Conservation (phyloP, 2,329 filamentous ascomycete species). For the Colletotrichum kahawae region DNA sequence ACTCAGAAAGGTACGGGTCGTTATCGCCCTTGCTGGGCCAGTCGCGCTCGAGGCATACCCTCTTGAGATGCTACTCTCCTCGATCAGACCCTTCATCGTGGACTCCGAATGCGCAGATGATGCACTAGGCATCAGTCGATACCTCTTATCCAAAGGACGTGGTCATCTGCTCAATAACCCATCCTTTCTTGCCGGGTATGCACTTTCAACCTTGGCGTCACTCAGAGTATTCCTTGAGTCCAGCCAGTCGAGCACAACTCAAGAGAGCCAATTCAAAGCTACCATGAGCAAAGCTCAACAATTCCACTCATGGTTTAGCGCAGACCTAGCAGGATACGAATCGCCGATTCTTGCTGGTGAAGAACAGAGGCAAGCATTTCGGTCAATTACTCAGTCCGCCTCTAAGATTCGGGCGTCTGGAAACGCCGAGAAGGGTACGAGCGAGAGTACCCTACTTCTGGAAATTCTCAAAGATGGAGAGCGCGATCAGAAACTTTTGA, state of each 20-base stretch:
- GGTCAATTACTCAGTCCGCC: conserved; percentile 71
- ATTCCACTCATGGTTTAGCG: conserved; percentile 81
- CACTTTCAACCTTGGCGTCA: conserved; percentile 79
- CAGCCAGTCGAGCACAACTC: conserved; percentile 78
- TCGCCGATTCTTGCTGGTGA: conserved; percentile 56
- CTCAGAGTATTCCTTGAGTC: conserved; percentile 77
- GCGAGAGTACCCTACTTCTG: conserved; percentile 82
- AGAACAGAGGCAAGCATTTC: conserved; percentile 62
- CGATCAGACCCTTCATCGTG: conserved; percentile 77
- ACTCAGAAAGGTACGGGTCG: conserved; percentile 81
- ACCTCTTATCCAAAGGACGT: conserved; percentile 74
- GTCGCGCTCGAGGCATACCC: conserved; percentile 80
- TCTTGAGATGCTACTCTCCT: conserved; percentile 87
- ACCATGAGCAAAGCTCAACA: conserved; percentile 76
- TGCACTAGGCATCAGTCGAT: conserved; percentile 83
- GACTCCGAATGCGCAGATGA: conserved; percentile 91
- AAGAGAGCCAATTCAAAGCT: conserved; percentile 80
- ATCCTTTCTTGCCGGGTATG: conserved; percentile 81
- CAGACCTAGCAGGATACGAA: conserved; percentile 69
- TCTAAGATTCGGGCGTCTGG: conserved; percentile 70
- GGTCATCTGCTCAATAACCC: conserved; percentile 68
- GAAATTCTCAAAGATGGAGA: conserved; percentile 78
- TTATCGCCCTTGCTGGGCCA: conserved; percentile 78
- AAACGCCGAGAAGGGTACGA: conserved; percentile 70
- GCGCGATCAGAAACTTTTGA: conserved; percentile 67